Conservation (phyloP, 2,329 filamentous ascomycete genomes). For the Clathrospora elynae region DNA sequence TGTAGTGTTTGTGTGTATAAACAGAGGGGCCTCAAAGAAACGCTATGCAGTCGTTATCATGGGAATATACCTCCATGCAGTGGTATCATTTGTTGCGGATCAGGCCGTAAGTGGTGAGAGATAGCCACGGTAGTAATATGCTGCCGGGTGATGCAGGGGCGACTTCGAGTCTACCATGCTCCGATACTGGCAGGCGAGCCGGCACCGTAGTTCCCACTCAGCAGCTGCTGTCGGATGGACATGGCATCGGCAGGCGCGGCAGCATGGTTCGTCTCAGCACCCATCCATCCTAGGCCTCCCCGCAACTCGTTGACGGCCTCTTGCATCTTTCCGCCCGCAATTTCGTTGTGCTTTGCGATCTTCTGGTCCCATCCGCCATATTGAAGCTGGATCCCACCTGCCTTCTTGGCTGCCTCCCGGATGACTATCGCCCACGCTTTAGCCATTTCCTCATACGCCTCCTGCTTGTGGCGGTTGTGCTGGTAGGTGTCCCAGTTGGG, state of each 20-base stretch:
- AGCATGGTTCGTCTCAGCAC: slow-evolving; percentile 45
- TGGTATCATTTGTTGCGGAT: slow-evolving; percentile 15
- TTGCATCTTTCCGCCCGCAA: slow-evolving; percentile 79
- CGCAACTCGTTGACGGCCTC: slow-evolving; percentile 79
- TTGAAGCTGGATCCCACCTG: slow-evolving; percentile 86
- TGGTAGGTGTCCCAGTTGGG: slow-evolving; percentile 89
- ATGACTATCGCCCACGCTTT: slow-evolving; percentile 93
- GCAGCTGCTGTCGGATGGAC: slow-evolving; percentile 54
- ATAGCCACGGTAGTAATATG: slow-evolving; percentile 8
- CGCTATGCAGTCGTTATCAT: slow-evolving; percentile 48
- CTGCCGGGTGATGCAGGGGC: no score
- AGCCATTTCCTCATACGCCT: slow-evolving; percentile 93
- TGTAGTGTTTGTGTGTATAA: slow-evolving; percentile 26
- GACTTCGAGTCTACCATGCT: slow-evolving; percentile 56
- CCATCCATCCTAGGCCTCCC: slow-evolving; percentile 79
- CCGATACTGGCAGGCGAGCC: slow-evolving; percentile 61
- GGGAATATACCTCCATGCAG: slow-evolving; percentile 29
- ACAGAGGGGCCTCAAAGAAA: slow-evolving; percentile 27
- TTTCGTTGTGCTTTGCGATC: slow-evolving; percentile 83
- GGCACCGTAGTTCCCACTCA: slow-evolving; percentile 62
- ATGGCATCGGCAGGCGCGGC: slow-evolving; percentile 36
- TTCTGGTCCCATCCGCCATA: slow-evolving; percentile 92
- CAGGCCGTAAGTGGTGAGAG: slow-evolving; percentile 15
- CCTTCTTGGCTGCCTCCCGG: slow-evolving; percentile 86
- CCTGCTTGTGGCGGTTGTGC: slow-evolving; percentile 90